A percentile compares a stretch with the other conserved stretches of the same genome.
These are phyloP conservation scores for Heterobasidion parviporum DNA, from an alignment of 1,284 basidiomycete species.

Conservation along the genomic window DNA sequence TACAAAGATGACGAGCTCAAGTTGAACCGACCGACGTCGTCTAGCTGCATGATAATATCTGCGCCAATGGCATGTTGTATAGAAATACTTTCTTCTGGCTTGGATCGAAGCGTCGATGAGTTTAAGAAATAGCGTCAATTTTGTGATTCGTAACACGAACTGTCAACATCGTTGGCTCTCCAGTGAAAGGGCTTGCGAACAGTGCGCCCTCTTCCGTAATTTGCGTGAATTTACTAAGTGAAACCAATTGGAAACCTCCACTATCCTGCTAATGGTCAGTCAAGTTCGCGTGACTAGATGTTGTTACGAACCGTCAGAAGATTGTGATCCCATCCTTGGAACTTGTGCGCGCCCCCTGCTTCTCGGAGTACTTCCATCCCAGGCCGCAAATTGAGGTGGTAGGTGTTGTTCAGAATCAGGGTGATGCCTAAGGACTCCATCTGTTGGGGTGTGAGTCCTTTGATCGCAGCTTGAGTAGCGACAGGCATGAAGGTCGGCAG, in stretches of 20 bases:
- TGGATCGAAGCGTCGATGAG: conserved; percentile 1
- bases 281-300: background rate
- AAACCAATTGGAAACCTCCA: conserved; percentile 83
- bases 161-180: conserved; percentile 77
- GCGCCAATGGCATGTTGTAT: conserved; percentile 81
- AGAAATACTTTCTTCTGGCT: conserved; percentile 83
- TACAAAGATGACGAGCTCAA: background rate
- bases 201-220: conserved; percentile 83
- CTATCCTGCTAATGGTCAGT: conserved; percentile 50
- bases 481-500: conserved; percentile 89
- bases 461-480: conserved; percentile 82
- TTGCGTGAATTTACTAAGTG: conserved; percentile 72
- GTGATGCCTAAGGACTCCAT: conserved; percentile 72
- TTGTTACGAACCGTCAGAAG: conserved; percentile 59
- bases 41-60: conserved; percentile 88
- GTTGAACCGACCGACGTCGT: conserved; percentile 68
- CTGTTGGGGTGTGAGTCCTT: conserved; percentile 79
- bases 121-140: background rate
- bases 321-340: conserved; percentile 80
- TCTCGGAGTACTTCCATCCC: conserved; percentile 63
- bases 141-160: conserved; percentile 30
- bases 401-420: conserved; percentile 80
- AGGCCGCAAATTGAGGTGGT: conserved; percentile 75
- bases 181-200: conserved; percentile 76
- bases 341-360: conserved; percentile 74